Conservation (phyloP, 352 stramenopile species). For the Phytophthora palmivora region DNA sequence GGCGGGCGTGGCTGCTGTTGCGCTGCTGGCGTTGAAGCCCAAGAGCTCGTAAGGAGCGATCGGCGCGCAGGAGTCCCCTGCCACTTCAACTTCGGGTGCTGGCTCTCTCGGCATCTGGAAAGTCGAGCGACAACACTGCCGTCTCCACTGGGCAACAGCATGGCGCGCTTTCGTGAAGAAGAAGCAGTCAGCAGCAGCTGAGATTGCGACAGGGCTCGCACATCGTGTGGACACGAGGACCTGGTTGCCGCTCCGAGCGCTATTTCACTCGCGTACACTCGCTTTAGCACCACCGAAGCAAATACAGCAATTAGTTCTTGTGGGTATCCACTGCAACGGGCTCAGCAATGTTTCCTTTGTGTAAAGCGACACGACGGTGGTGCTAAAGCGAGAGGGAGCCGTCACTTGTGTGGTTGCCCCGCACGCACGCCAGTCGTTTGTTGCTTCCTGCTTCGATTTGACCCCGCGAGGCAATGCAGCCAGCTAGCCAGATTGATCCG, state of each 20-base stretch:
- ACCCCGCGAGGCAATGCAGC: neutral
- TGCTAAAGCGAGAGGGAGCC: constrained; percentile 29
- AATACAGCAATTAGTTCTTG: constrained; percentile 25
- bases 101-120: constrained; percentile 28
- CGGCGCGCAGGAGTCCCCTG: constrained; percentile 7
- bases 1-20: constrained; percentile 68
- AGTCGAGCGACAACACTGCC: constrained; percentile 9
- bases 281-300: constrained; percentile 27
- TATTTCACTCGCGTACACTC: constrained; percentile 25
- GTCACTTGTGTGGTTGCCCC: neutral
- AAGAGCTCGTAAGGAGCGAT: constrained; percentile 47
- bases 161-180: constrained; percentile 3
- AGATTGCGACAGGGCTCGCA: constrained; percentile 31
- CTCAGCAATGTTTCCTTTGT: constrained; percentile 27
- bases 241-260: constrained; percentile 11
- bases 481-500: constrained; percentile 18
- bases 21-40: constrained; percentile 67
- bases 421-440: neutral
- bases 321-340: constrained; percentile 9
- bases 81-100: constrained; percentile 32
- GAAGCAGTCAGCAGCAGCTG: constrained; percentile 33
- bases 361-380: constrained; percentile 22
- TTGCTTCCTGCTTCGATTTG: constrained; percentile 13
- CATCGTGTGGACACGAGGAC: constrained; percentile 24
- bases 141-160: constrained; percentile 27